Evolutionary conservation across 768 basidiomycete genomes (phyloP).

Genomic region (Auricularia heimuer): DNA sequence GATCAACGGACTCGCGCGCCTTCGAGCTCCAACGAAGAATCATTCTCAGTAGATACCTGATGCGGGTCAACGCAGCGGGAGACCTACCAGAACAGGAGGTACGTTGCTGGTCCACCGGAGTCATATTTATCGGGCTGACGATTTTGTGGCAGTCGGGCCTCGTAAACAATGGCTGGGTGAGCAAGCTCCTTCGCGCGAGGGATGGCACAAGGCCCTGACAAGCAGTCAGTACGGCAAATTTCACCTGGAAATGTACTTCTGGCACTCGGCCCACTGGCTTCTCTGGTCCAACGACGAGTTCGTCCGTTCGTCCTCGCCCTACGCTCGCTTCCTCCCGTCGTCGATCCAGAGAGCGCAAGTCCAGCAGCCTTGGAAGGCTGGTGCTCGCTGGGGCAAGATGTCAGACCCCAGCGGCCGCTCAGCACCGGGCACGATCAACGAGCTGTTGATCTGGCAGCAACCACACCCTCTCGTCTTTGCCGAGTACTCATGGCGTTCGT

Average conservation of each 20-base stretch:
- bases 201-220: not conserved
- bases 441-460: slow-evolving; percentile 51
- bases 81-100: slow-evolving; percentile 50
- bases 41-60: slow-evolving; percentile 44
- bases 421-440: slow-evolving; percentile 51
- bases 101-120: slow-evolving; percentile 7
- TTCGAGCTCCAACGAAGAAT: slow-evolving; percentile 48
- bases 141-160: slow-evolving; percentile 34
- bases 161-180: slow-evolving; percentile 47
- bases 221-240: slow-evolving; percentile 34
- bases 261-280: slow-evolving; percentile 49
- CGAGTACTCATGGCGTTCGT: slow-evolving; percentile 43
- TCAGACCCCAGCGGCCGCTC: slow-evolving; percentile 50
- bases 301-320: slow-evolving; percentile 37
- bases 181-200: slow-evolving; percentile 22
- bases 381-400: slow-evolving; percentile 60
- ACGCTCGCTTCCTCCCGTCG: slow-evolving; percentile 36
- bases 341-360: slow-evolving; percentile 39
- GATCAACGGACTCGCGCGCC: slow-evolving; percentile 39
- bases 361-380: slow-evolving; percentile 41
- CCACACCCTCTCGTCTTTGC: slow-evolving; percentile 51
- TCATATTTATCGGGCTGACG: not conserved
- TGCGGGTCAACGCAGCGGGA: slow-evolving; percentile 51
- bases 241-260: slow-evolving; percentile 43
- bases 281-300: slow-evolving; percentile 53